Evolutionary conservation across 108 stramenopile species (phyloP).

Genomic region (Pseudonitzschia multiseries): DNA sequence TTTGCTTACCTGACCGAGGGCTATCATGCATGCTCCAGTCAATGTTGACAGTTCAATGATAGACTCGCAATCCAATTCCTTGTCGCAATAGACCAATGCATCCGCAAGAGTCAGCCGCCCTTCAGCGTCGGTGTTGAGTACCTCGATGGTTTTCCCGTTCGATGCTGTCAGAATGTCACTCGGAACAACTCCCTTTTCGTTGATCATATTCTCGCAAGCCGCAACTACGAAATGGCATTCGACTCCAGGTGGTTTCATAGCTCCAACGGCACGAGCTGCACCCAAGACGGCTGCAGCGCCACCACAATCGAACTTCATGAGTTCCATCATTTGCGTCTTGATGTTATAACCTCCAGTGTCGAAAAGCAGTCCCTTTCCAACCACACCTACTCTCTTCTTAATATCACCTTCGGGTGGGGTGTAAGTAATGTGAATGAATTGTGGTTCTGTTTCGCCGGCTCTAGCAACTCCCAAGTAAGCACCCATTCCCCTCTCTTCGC

Average conservation of each 20-base stretch:
- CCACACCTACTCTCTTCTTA: constrained; percentile 87
- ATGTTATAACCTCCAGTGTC: constrained; percentile 99
- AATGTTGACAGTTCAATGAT: constrained; percentile 94
- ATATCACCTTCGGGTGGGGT: constrained; percentile 52
- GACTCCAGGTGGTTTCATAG: constrained; percentile 70
- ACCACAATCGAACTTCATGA: constrained; percentile 99
- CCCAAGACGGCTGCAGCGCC: constrained; percentile 82
- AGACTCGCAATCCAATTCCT: constrained; percentile 83
- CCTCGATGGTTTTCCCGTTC: constrained; percentile 97
- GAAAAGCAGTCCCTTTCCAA: constrained; percentile 97
- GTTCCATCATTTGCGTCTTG: constrained; percentile 97
- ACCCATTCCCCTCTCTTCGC: constrained; percentile 91
- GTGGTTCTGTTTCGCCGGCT: constrained; percentile 88
- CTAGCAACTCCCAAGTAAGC: constrained; percentile 92
- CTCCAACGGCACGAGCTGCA: constrained; percentile 80
- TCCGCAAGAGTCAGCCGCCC: constrained; percentile 96
- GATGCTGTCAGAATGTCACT: constrained; percentile 95
- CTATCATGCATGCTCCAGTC: constrained; percentile 92
- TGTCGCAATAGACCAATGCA: constrained; percentile 96
- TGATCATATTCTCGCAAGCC: constrained; percentile 97
- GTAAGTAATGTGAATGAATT: constrained; percentile 97
- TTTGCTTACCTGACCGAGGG: constrained; percentile 50
- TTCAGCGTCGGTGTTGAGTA: constrained; percentile 98
- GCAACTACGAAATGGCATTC: constrained; percentile 93
- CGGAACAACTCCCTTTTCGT: constrained; percentile 85